A percentile compares a stretch with the other conserved stretches of the same genome.
Evolutionary conservation across 768 basidiomycete genomes (phyloP).

Genomic region (Lactarius evosmus): DNA sequence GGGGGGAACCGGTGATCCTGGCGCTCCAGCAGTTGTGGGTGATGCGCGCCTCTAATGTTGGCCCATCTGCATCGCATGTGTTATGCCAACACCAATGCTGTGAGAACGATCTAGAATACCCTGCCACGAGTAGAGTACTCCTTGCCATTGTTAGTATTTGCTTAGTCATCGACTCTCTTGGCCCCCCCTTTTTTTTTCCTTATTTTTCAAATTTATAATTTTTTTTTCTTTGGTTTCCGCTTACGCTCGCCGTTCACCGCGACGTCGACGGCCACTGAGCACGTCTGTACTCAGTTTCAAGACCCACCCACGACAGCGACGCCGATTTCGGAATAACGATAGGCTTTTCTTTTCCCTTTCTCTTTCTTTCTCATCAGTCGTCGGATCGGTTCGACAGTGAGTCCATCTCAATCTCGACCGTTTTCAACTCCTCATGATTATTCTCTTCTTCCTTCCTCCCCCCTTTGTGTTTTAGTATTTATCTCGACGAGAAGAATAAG

Average conservation of each 20-base stretch:
- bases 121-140: no score
- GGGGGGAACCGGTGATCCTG: background rate
- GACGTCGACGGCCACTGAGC: constrained; percentile 15
- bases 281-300: background rate
- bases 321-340: background rate
- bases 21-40: background rate
- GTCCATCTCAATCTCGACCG: constrained; percentile 12
- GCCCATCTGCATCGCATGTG: background rate
- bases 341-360: background rate
- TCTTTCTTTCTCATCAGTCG: background rate
- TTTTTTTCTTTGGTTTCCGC: background rate
- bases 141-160: background rate
- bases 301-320: constrained; percentile 17
- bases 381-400: constrained; percentile 6
- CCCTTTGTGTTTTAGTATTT: background rate
- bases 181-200: background rate
- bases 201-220: background rate
- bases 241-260: constrained; percentile 14
- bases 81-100: no score
- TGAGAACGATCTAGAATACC: background rate
- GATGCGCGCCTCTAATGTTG: background rate
- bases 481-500: background rate
- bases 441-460: no score
- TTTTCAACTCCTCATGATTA: background rate
- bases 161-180: constrained; percentile 11